Base-by-base conservation (phyloP, 805 yeast genomes). In the Pichia paraexigua region DNA sequence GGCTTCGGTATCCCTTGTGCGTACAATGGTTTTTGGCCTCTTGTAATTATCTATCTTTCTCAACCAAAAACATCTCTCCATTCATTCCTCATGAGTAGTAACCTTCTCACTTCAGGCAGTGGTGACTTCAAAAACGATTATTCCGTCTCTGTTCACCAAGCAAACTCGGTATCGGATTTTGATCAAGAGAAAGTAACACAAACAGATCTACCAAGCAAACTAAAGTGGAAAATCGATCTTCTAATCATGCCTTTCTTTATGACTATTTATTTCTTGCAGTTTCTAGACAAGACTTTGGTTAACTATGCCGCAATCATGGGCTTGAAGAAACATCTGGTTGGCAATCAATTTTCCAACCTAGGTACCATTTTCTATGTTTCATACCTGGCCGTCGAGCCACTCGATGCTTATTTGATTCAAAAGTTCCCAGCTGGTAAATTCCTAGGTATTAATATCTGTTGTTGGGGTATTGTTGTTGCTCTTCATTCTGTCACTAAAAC, bases 321-420 rank as follows among this genome's bases (percentile, higher is more conserved):
- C 17, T 18, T 44, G 20, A 28, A 24, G 25, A 46, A 24, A 46
- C 43, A 50, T 30, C 30, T 50, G 15, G 37, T 21, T 20, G 50
- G 50, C 9, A 50, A 50, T 24, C 30, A 50, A 60, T 25, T 52
- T 65, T 25, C 58, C 56, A 47, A 40, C 51, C 50, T 59, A 15
- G 65, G 63, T 49, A 73, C 82, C 0, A 54, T 71, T 4, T 76
- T 76, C 53, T 76, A 76, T 57, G 64, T 73, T 44, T 79, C 78
- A 1, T 78, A 75, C 59, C 58, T 78, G 50, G 63, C 66, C 5
- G 74, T 74, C 50, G 76, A 75, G 51, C 80, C 79, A 2, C 69
- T 75, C 27, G 64, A 71, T 40, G 68, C 66, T 45, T 60, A 73
- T 41, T 45, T 45, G 11, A 63, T 75, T 42, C 81, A 76, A 54